Percentiles rank a stretch among this genome's conserved stretches.
Conservation (phyloP, 352 stramenopile genomes). For the Plasmopara halstedii region DNA sequence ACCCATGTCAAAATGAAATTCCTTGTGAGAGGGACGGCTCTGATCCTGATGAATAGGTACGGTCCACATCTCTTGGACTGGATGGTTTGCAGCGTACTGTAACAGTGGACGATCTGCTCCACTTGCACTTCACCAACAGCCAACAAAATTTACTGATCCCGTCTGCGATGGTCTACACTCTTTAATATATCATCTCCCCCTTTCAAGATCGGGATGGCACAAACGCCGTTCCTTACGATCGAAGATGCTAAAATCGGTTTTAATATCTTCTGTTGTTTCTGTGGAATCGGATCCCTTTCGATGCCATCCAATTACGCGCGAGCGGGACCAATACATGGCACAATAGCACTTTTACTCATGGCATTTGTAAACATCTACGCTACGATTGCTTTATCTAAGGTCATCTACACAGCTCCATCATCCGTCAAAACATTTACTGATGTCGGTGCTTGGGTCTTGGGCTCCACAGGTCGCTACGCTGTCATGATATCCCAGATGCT, state of each 20-base stretch:
- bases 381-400: conserved; percentile 33
- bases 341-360: conserved; percentile 50
- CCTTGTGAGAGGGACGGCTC: not conserved
- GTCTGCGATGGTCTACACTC: too few relatives aligned
- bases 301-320: conserved; percentile 64
- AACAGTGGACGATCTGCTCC: not conserved
- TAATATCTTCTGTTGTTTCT: conserved; percentile 61
- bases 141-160: not conserved
- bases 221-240: conserved; percentile 26
- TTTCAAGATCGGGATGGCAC: conserved; percentile 3
- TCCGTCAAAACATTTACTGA: conserved; percentile 42
- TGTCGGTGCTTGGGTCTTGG: conserved; percentile 37
- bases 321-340: conserved; percentile 35
- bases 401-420: conserved; percentile 25
- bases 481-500: conserved; percentile 38
- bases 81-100: not conserved
- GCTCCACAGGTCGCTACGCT: conserved; percentile 27
- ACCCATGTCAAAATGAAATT: not conserved
- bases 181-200: not conserved
- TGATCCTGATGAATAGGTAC: not conserved
- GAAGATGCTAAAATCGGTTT: conserved; percentile 55
- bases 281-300: conserved; percentile 54
- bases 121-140: not conserved
- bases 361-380: conserved; percentile 58
- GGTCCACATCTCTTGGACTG: not conserved